phyloP scores from a whole-genome alignment of 768 basidiomycete genomes.

The Phylloporus scabripes region DNA sequence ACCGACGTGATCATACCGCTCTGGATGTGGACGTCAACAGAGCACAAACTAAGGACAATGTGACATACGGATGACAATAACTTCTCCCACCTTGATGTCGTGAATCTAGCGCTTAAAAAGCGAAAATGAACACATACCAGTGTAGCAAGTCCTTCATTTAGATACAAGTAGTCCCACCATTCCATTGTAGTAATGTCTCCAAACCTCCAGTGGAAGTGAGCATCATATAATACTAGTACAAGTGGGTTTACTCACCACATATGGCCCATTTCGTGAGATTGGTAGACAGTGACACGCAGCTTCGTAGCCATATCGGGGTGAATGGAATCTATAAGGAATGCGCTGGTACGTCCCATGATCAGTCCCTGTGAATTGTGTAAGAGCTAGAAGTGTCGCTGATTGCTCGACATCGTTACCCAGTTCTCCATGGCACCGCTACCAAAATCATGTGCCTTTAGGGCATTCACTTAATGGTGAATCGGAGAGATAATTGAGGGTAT shows the following conservation, averaged over 20 bases:
- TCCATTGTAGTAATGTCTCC: constrained; percentile 92
- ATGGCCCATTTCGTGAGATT: constrained; percentile 84
- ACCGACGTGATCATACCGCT: constrained; percentile 42
- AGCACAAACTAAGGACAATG: neutral
- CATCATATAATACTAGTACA: neutral
- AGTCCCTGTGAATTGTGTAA: constrained; percentile 48
- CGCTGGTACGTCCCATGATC: constrained; percentile 83
- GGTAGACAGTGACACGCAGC: constrained; percentile 71
- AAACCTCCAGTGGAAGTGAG: constrained; percentile 47
- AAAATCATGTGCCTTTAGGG: constrained; percentile 68
- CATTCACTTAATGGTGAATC: neutral
- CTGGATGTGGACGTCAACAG: constrained; percentile 29
- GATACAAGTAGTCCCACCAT: constrained; percentile 85
- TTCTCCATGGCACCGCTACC: constrained; percentile 94
- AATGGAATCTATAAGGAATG: constrained; percentile 75
- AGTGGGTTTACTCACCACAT: constrained; percentile 51
- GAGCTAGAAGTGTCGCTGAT: neutral
- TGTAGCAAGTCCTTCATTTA: constrained; percentile 88
- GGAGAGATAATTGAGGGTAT: constrained; percentile 1
- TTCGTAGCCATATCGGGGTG: constrained; percentile 66
- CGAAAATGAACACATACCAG: constrained; percentile 42
- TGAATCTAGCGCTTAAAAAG: neutral
- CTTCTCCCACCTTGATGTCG: constrained; percentile 69
- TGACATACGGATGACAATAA: constrained; percentile 66
- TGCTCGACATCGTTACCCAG: constrained; percentile 42